Conservation (phyloP, 805 yeast species). For the Cyberlindnera nakhonratchasimensis region DNA sequence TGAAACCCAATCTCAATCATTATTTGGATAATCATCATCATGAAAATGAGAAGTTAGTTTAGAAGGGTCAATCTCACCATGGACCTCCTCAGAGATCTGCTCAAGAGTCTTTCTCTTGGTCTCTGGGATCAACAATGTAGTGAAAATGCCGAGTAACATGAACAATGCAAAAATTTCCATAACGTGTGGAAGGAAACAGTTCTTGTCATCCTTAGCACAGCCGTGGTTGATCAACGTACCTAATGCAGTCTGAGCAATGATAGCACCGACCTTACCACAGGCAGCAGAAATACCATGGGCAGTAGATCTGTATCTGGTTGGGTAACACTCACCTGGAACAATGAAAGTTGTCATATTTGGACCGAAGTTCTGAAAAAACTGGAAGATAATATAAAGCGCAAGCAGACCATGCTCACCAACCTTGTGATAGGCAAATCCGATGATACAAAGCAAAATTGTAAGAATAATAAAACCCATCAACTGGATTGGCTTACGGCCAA, state of each 20-base stretch:
- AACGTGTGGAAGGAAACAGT: conserved; percentile 87
- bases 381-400: conserved; percentile 74
- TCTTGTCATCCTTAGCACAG: conserved; percentile 51
- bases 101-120: conserved; percentile 90
- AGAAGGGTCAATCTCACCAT: conserved; percentile 67
- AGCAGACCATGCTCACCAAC: conserved; percentile 62
- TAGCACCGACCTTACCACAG: conserved; percentile 88
- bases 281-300: conserved; percentile 97
- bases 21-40: conserved; percentile 19
- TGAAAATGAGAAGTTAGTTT: conserved; percentile 27
- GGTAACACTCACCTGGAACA: conserved; percentile 89
- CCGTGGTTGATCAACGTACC: conserved; percentile 81
- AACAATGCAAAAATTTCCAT: conserved; percentile 92
- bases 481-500: conserved; percentile 87
- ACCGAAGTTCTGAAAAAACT: conserved; percentile 89
- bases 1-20: no score
- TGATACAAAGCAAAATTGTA: conserved; percentile 68
- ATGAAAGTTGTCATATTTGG: conserved; percentile 91
- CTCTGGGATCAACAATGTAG: conserved; percentile 75
- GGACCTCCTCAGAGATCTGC: conserved; percentile 74
- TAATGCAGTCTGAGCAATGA: conserved; percentile 81
- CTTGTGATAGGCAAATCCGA: conserved; percentile 82
- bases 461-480: conserved; percentile 68
- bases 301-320: conserved; percentile 92
- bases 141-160: conserved; percentile 75